These are phyloP conservation scores for Penstemon newberryi DNA, from an alignment of 257 asterid species.

Conservation along the genomic window DNA sequence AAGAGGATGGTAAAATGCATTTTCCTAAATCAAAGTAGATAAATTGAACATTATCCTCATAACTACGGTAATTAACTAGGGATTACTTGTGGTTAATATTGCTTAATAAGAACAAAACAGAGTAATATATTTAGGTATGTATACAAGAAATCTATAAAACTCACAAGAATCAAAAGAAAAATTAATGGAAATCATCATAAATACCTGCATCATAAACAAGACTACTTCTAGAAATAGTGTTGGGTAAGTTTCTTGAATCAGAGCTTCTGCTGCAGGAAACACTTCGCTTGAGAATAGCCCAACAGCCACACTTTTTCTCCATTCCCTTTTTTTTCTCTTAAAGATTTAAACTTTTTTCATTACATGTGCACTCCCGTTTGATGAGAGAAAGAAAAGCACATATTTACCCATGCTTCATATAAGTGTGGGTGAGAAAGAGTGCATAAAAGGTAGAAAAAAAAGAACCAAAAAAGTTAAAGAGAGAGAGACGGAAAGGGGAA, in stretches of 20 bases:
- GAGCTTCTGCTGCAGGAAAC: constrained; percentile 48
- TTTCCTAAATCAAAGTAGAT: too few relatives aligned
- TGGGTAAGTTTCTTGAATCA: constrained; percentile 53
- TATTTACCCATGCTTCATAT: constrained; percentile 39
- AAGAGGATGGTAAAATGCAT: too few relatives aligned
- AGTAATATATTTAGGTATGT: too few relatives aligned
- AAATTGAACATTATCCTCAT: too few relatives aligned
- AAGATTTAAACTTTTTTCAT: constrained; percentile 26
- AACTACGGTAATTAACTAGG: too few relatives aligned
- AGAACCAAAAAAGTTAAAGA: not conserved
- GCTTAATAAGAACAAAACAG: not conserved
- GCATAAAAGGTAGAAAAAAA: constrained; percentile 14
- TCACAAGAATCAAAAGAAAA: not conserved
- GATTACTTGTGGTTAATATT: too few relatives aligned
- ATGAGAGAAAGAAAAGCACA: constrained; percentile 33
- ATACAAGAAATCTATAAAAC: not conserved
- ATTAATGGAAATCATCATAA: not conserved
- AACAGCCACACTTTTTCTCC: constrained; percentile 82
- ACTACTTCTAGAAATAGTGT: constrained; percentile 67
- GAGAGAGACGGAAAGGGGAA: not conserved
- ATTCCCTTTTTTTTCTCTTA: constrained; percentile 49
- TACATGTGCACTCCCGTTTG: constrained; percentile 29
- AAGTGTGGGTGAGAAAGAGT: constrained; percentile 31
- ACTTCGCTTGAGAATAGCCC: constrained; percentile 65
- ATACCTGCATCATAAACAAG: constrained; percentile 93